These are phyloP conservation scores for Seminavis robusta DNA, from an alignment of 108 stramenopile species.

Conservation along the genomic window DNA sequence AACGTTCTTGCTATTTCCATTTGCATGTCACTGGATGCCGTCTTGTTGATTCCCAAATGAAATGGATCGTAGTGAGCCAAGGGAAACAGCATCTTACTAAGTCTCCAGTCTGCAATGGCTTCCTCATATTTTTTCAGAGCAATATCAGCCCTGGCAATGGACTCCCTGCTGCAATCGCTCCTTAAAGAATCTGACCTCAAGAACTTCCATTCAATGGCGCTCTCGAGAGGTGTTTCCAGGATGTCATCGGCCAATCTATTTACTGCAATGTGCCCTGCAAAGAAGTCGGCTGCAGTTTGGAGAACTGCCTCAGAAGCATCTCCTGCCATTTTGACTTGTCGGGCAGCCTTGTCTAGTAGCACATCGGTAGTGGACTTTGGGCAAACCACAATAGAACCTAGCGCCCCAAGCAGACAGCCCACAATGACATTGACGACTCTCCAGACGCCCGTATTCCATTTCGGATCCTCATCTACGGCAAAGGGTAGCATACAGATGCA, in stretches of 20 bases:
- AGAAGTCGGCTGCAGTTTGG: constrained; percentile 16
- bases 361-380: constrained; percentile 24
- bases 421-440: constrained; percentile 28
- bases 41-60: constrained; percentile 9
- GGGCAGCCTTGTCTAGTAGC: constrained; percentile 5
- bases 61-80: constrained; percentile 27
- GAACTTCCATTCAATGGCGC: constrained; percentile 1
- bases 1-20: constrained; percentile 20
- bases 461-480: constrained; percentile 9
- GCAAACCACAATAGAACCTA: constrained; percentile 14
- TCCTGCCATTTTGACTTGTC: constrained; percentile 26
- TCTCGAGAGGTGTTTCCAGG: constrained; percentile 7
- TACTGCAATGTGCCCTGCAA: constrained; percentile 13
- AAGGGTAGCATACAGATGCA: constrained; percentile 25
- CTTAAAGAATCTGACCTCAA: neutral
- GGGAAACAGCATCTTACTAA: constrained; percentile 17
- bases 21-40: no score
- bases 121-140: constrained; percentile 19
- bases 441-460: constrained; percentile 12
- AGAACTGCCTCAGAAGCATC: constrained; percentile 28
- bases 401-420: constrained; percentile 22
- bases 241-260: constrained; percentile 18
- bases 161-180: neutral
- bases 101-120: constrained; percentile 26
- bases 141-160: constrained; percentile 1